phyloP scores from a whole-genome alignment of 2,329 filamentous ascomycete species.

The Phialophora chinensis region DNA sequence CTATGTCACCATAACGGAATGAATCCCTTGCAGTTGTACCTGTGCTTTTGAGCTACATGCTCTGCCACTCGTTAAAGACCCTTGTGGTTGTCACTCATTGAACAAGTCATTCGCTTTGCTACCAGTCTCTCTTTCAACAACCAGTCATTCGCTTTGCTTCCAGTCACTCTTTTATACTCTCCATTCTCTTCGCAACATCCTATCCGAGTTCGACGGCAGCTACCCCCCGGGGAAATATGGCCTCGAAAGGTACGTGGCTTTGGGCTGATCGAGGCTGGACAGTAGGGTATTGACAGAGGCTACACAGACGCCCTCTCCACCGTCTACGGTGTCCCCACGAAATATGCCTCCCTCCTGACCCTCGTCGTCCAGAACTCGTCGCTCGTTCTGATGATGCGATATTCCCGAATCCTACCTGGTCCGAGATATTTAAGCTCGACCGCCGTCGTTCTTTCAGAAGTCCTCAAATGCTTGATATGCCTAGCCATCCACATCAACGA shows the following conservation, averaged over 20 bases:
- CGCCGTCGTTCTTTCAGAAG: constrained; percentile 89
- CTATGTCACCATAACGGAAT: constrained; percentile 19
- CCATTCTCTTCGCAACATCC: background rate
- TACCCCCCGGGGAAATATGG: background rate
- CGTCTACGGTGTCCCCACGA: constrained; percentile 36
- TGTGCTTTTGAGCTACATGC: constrained; percentile 16
- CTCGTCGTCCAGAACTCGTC: constrained; percentile 39
- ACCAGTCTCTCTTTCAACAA: background rate
- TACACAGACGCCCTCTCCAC: constrained; percentile 21
- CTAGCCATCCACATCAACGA: constrained; percentile 86
- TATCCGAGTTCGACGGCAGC: background rate
- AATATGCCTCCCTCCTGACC: constrained; percentile 36
- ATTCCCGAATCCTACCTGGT: constrained; percentile 90
- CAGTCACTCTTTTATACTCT: background rate
- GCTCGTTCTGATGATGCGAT: constrained; percentile 66
- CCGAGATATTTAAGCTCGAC: constrained; percentile 92
- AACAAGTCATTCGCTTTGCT: constrained; percentile 13
- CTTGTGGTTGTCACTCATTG: constrained; percentile 12
- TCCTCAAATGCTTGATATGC: constrained; percentile 86
- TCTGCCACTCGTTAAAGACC: background rate
- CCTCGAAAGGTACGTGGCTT: constrained; percentile 8
- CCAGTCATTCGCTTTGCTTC: background rate
- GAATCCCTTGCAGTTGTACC: constrained; percentile 12
- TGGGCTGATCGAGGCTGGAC: too few relatives aligned
- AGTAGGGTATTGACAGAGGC: background rate